Percentiles rank a stretch among this genome's conserved stretches.
These are phyloP conservation scores for Fraxinus anomala DNA, from an alignment of 257 asterid species.

Conservation along the genomic window DNA sequence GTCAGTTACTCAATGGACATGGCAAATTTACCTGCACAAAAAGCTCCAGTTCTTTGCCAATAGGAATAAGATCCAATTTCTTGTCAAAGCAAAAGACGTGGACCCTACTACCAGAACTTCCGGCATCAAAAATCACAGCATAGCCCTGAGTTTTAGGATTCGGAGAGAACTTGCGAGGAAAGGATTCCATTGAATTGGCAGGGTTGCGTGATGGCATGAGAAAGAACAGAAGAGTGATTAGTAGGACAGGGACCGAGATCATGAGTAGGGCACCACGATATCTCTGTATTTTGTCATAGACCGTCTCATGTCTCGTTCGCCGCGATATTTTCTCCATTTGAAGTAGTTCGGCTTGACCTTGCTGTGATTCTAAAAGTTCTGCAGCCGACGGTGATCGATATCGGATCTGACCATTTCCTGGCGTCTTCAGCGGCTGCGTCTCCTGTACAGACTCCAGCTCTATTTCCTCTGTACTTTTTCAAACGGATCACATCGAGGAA, in stretches of 20 bases:
- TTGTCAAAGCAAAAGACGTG: slow-evolving; percentile 80
- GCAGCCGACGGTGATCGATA: slow-evolving; percentile 94
- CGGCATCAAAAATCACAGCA: slow-evolving; percentile 91
- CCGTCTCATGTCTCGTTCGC: slow-evolving; percentile 48
- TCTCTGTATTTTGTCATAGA: slow-evolving; percentile 66
- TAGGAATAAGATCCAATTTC: slow-evolving; percentile 72
- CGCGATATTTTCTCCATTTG: slow-evolving; percentile 74
- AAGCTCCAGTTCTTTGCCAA: slow-evolving; percentile 79
- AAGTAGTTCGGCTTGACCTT: slow-evolving; percentile 28
- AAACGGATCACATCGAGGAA: not conserved
- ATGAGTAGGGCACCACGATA: slow-evolving; percentile 68
- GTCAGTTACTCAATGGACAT: not conserved
- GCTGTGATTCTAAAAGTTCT: slow-evolving; percentile 72
- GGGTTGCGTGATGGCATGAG: slow-evolving; percentile 42
- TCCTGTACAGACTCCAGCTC: slow-evolving; percentile 59
- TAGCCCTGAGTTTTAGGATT: slow-evolving; percentile 45
- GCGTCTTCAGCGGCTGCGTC: slow-evolving; percentile 52
- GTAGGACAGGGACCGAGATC: slow-evolving; percentile 58
- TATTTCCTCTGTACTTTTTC: slow-evolving; percentile 4
- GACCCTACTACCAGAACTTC: slow-evolving; percentile 93
- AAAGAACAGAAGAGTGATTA: slow-evolving; percentile 48
- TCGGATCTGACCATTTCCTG: slow-evolving; percentile 93
- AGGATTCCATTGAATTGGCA: slow-evolving; percentile 33
- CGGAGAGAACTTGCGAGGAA: slow-evolving; percentile 43
- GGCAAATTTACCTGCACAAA: slow-evolving; percentile 52